Evolutionary conservation across 768 basidiomycete species (phyloP).

Genomic region (Lactarius sp.): DNA sequence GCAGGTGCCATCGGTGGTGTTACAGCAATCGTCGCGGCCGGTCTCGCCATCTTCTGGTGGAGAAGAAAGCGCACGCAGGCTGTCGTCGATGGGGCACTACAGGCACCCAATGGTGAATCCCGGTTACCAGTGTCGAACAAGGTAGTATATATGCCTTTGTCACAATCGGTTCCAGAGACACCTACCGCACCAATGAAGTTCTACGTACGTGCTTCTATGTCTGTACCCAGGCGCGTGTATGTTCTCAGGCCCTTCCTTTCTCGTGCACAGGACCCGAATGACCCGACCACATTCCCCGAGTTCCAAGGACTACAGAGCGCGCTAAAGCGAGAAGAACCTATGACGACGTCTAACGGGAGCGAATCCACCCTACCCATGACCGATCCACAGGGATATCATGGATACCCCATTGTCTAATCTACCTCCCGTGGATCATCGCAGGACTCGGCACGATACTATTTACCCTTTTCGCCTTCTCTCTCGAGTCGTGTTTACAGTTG

Average conservation of each 20-base stretch:
- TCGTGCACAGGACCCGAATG: conserved; percentile 9
- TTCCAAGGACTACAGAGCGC: background rate
- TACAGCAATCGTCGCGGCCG: background rate
- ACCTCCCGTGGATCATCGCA: background rate
- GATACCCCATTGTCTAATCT: background rate
- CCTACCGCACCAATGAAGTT: background rate
- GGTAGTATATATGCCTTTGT: background rate
- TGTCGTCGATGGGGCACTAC: background rate
- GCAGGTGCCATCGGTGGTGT: conserved; percentile 5
- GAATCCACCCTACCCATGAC: background rate
- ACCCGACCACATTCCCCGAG: conserved; percentile 6
- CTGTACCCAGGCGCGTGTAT: background rate
- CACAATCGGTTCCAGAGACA: background rate
- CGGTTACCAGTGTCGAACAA: background rate
- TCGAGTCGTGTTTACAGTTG: too few species aligned
- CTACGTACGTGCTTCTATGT: conserved; percentile 4
- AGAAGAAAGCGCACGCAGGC: background rate
- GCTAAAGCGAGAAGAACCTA: background rate
- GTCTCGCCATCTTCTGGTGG: background rate
- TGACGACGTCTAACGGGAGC: background rate
- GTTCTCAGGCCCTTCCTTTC: background rate
- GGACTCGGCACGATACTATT: too few species aligned
- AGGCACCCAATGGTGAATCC: background rate
- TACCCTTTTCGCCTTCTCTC: too few species aligned
- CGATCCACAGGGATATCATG: background rate